phyloP scores from a whole-genome alignment of 2,329 filamentous ascomycete genomes.

The Aspergillus calidoustus region DNA sequence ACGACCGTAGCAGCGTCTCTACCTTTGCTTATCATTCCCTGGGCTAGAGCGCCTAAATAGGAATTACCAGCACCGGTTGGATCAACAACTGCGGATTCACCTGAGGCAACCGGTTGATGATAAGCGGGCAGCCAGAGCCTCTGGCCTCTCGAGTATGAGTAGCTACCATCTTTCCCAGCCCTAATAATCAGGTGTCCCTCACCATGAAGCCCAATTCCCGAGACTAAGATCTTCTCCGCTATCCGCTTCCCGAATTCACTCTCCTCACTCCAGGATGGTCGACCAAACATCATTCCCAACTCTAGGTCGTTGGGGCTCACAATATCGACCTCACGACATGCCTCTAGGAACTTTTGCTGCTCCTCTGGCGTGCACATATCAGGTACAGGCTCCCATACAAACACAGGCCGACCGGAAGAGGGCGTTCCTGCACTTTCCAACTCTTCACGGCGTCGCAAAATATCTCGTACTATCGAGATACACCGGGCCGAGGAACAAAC shows the following conservation, averaged over 20 bases:
- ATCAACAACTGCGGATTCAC: constrained; percentile 68
- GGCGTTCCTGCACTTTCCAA: constrained; percentile 34
- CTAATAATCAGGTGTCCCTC: constrained; percentile 55
- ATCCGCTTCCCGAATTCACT: constrained; percentile 35
- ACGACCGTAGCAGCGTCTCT: constrained; percentile 37
- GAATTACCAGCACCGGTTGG: constrained; percentile 94
- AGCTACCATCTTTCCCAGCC: constrained; percentile 65
- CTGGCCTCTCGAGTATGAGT: constrained; percentile 48
- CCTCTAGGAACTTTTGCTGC: constrained; percentile 56
- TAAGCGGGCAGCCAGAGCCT: constrained; percentile 77
- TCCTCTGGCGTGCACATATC: constrained; percentile 78
- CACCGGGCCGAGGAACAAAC: constrained; percentile 81
- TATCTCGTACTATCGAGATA: constrained; percentile 73
- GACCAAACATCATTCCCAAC: constrained; percentile 81
- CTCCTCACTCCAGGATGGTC: constrained; percentile 40
- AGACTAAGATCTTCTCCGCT: constrained; percentile 40
- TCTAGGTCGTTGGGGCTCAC: constrained; percentile 85
- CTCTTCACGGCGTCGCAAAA: constrained; percentile 59
- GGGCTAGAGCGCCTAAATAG: constrained; percentile 70
- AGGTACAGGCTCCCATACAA: constrained; percentile 95
- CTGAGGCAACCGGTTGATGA: constrained; percentile 53
- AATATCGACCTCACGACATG: constrained; percentile 60
- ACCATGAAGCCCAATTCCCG: constrained; percentile 43
- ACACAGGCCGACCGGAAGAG: constrained; percentile 60
- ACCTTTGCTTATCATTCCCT: constrained; percentile 56